Percentiles rank a stretch among this genome's conserved stretches.
phyloP scores from a whole-genome alignment of 176 grass and related monocot species.

The Musa beccarii region DNA sequence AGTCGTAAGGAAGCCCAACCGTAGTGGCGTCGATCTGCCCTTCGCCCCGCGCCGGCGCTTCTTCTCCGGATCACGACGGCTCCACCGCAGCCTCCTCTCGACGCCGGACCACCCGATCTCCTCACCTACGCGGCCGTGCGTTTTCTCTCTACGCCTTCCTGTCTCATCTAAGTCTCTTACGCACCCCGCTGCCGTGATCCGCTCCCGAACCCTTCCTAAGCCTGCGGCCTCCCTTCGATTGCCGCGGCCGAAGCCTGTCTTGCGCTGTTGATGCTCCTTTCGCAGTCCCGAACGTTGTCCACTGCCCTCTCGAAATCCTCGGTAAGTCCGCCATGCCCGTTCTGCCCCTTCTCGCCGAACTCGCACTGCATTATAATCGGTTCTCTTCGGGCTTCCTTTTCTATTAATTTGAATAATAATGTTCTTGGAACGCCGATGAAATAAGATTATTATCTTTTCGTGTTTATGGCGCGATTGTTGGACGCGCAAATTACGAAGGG shows the following conservation, averaged over 20 bases:
- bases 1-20: background rate
- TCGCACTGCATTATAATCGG: background rate
- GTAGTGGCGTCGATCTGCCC: background rate
- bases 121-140: background rate
- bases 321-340: background rate
- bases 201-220: background rate
- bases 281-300: background rate
- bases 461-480: background rate
- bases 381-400: background rate
- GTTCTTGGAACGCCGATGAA: background rate
- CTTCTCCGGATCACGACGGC: background rate
- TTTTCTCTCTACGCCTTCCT: background rate
- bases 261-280: background rate
- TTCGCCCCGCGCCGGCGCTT: background rate
- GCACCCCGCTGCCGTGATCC: background rate
- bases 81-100: background rate
- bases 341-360: background rate
- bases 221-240: background rate
- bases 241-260: background rate
- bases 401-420: background rate
- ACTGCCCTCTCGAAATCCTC: background rate
- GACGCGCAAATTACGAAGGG: background rate
- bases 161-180: background rate
- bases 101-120: background rate
- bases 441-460: background rate